Conservation (phyloP, 2,329 filamentous ascomycete genomes). For the Chrysoporthe deuterocubensis region DNA sequence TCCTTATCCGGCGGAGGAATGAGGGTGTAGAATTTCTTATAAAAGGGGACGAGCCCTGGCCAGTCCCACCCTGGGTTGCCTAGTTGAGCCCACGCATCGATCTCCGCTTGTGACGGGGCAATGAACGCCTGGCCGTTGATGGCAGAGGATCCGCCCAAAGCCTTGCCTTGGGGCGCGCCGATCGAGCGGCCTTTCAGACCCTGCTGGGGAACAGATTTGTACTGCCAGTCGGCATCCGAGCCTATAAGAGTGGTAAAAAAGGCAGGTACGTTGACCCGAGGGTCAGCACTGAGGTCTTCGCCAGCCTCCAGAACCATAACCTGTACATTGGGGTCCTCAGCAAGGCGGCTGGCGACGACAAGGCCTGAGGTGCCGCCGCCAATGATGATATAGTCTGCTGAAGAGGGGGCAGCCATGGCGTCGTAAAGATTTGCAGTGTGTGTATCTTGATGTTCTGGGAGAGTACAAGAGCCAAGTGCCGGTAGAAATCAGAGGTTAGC, state of each 20-base stretch:
- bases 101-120: constrained; percentile 27
- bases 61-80: constrained; percentile 34
- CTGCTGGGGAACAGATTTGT: constrained; percentile 29
- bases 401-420: no score
- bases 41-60: constrained; percentile 26
- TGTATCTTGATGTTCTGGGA: no score
- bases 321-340: constrained; percentile 28
- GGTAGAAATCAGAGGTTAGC: no score
- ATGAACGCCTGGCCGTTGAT: constrained; percentile 34
- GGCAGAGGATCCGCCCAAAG: constrained; percentile 32
- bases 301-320: constrained; percentile 39
- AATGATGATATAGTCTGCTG: constrained; percentile 21
- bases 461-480: no score
- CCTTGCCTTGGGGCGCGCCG: constrained; percentile 27
- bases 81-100: constrained; percentile 32
- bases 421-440: no score
- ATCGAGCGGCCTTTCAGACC: constrained; percentile 26
- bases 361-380: constrained; percentile 33
- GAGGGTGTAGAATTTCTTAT: constrained; percentile 32
- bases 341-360: constrained; percentile 20
- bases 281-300: constrained; percentile 34
- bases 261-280: constrained; percentile 34
- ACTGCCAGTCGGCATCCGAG: constrained; percentile 8
- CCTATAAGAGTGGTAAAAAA: constrained; percentile 34
- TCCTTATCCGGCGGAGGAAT: constrained; percentile 24